Evolutionary conservation across 441 rosid species (phyloP), one percentile per base, ranked within the genome.

Genomic region (Brassica balearica): DNA sequence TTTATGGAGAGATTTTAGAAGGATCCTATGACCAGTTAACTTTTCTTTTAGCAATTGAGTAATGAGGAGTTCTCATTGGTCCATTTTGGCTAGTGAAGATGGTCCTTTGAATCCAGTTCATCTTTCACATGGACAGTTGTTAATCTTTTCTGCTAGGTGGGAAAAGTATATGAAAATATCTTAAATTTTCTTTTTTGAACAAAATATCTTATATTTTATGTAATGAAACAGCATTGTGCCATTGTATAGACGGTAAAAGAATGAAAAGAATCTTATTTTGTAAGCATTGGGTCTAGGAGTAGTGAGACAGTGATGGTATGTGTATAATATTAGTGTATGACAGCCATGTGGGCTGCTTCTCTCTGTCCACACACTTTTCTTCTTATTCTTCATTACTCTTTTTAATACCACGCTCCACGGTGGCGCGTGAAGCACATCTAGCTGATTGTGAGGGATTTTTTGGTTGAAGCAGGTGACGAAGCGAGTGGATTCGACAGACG

Each of bases 401-500:
- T 74, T 41, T 2, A 1, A 5, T 22, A 32, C 8, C 76, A 80
- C 77, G 66, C 80, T 19, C 77, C 0, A 9, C 4, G 66, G 9
- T 1, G 55, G 70, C 70, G 73, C 80, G 76, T 80, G 83, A 4
- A 2, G 0, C 0, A 58, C 0, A 43, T 0, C 14, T 19, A 8
- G 74, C n/a, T 74, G 68, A 63, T n/a, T 2, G 53, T 22, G 22
- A 56, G 15, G 20, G 0, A 1, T 2, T 48, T 17, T 0, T 5
- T 3, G 22, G 4, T 9, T 20, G 19, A 60, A 68, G 22, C 84
- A 95, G 99, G 98, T 95, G 86, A 95, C 99, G 8, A 95, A 93
- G 86, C 89, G 99, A 77, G 99, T 95, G 87, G 97, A 95, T 6
- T 88, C 97, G 6, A 73, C 82, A 12, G 98, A 93, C 80, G 98